Evolutionary conservation across 139 green algal species (phyloP).

Genomic region (Klebsormidium nitens): DNA sequence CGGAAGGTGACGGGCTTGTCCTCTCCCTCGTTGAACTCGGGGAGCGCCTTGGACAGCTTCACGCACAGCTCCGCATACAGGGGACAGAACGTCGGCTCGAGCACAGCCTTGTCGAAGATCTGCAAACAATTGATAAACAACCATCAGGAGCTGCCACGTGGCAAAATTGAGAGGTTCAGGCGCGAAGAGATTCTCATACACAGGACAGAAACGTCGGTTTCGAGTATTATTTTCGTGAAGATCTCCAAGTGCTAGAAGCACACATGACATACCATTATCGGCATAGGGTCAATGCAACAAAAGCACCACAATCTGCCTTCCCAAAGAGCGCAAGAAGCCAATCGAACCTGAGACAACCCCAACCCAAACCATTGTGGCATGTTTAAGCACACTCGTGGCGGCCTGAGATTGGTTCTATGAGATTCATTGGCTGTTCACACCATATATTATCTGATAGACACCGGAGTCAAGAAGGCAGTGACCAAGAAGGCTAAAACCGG

Average conservation of each 20-base stretch:
- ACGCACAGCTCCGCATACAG: constrained; percentile 85
- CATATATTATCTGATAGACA: no score
- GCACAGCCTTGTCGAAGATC: constrained; percentile 98
- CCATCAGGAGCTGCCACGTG: constrained; percentile 5
- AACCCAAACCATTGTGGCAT: no score
- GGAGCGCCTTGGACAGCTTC: constrained; percentile 27
- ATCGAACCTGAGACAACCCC: no score
- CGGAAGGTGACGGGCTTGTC: constrained; percentile 73
- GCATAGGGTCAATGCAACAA: neutral
- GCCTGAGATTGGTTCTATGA: no score
- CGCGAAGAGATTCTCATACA: neutral
- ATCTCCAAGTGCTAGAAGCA: constrained; percentile 38
- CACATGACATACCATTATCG: constrained; percentile 7
- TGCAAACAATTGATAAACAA: constrained; percentile 81
- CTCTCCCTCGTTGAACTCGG: constrained; percentile 49
- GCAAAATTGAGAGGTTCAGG: neutral
- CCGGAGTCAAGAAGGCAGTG: neutral
- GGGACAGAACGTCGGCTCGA: constrained; percentile 87
- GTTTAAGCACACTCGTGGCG: no score
- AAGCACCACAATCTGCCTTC: no score
- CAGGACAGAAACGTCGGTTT: neutral
- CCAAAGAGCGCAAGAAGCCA: no score
- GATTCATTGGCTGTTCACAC: no score
- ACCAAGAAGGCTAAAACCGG: neutral
- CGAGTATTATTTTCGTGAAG: constrained; percentile 60